Conservation (phyloP, 2,329 filamentous ascomycete genomes). For the Penicillium sp. region DNA sequence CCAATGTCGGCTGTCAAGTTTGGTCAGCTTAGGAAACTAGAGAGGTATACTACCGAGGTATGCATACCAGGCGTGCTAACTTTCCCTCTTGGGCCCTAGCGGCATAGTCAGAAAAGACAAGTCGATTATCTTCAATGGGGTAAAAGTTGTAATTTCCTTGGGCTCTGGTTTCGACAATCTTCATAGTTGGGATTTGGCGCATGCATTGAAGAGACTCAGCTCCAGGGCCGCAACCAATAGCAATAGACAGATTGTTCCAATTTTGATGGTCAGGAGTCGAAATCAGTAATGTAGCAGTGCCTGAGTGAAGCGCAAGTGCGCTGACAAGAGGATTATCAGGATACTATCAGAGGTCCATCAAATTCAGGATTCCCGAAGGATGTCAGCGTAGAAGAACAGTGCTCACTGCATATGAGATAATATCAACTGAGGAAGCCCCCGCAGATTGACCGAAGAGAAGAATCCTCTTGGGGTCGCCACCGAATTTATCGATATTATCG, state of each 20-base stretch:
- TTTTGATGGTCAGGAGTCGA: neutral
- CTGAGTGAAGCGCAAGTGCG: conserved; percentile 10
- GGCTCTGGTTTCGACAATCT: conserved; percentile 4
- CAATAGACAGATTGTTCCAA: conserved; percentile 9
- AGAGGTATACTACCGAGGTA: neutral
- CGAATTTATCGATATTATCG: conserved; percentile 51
- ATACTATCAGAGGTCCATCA: neutral
- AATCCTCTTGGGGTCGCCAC: conserved; percentile 50
- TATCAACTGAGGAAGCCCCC: conserved; percentile 36
- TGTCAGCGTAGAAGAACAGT: neutral
- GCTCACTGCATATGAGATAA: conserved; percentile 14
- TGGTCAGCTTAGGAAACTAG: neutral
- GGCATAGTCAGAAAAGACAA: conserved; percentile 10
- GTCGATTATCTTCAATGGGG: conserved; percentile 4
- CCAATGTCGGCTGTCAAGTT: conserved; percentile 3
- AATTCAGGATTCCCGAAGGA: neutral
- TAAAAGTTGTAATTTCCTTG: conserved; percentile 2
- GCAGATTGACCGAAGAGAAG: conserved; percentile 54
- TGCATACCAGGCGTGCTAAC: conserved; percentile 7
- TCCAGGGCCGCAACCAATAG: conserved; percentile 6
- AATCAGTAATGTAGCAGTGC: conserved; percentile 3
- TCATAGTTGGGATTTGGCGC: neutral
- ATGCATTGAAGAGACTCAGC: conserved; percentile 5
- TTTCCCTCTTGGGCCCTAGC: conserved; percentile 4
- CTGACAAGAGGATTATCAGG: conserved; percentile 5